Base-by-base conservation (phyloP, 2,329 filamentous ascomycete genomes). In the Pyricularia pennisetigena region DNA sequence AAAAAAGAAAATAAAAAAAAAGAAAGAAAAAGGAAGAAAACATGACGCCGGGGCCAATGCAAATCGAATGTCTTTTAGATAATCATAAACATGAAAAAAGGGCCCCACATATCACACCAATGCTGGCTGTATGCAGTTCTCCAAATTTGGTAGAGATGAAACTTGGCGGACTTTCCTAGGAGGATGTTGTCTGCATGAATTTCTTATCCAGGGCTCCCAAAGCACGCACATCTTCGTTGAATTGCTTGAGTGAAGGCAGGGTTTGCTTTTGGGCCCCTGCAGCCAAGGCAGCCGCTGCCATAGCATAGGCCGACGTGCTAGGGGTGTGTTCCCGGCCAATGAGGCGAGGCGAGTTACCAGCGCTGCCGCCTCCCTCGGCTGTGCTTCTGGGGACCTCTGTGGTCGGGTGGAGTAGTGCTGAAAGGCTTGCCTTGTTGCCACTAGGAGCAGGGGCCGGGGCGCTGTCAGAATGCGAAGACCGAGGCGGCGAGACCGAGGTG, bases 401-500 rank as follows among this genome's bases (percentile, higher is more conserved):
- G 9, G 9, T 64, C 4, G 62, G 62, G 16, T 64, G 62, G 6
- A 85, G 76, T 20, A 80, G 75, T 2, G 80, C 79, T 12, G 82
- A 82, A 14, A 85, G 72, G 73, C 80, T 83, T 2, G 82, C 78
- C 76, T 79, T 83, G 74, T 80, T 77, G 35, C 73, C 69, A 57
- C 63, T 71, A 14, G 32, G 32, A 9, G 71, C 67, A 20, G 72
- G 67, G 32, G 64, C n/a, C 6, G 54, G 2, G 66, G 74, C 70
- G n/a, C 16, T 66, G 9, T 81, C 78, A 3, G 78, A 74, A 68
- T 81, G 77, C 5, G 78, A 77, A 68, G 76, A 79, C 64, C 80
- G 78, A 0, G 82, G 81, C 4, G 84, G 84, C 57, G 82, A 85
- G 12, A 78, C 77, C n/a, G 83, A 85, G 66, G 80, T 73, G 3